Percentiles rank a stretch among this genome's conserved stretches.
Evolutionary conservation across 1,139 yeast genomes (phyloP).

Genomic region (Kodamaea alishanica): DNA sequence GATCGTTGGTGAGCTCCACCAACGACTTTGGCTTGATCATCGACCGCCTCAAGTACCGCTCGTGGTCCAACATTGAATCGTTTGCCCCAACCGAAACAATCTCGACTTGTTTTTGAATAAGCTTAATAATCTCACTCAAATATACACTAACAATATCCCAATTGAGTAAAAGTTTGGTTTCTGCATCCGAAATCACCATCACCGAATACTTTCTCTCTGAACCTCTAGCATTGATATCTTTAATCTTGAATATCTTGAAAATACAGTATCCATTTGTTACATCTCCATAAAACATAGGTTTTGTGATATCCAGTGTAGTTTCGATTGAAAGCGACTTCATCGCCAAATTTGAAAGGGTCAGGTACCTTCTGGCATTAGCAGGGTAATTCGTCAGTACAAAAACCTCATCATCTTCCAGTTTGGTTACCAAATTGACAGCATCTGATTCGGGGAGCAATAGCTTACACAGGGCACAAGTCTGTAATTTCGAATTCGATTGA

Average conservation of each 20-base stretch:
- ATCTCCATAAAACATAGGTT: constrained; percentile 73
- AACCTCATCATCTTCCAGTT: constrained; percentile 5
- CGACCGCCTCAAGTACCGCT: constrained; percentile 51
- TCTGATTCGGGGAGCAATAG: constrained; percentile 42
- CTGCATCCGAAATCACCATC: constrained; percentile 60
- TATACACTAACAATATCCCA: constrained; percentile 58
- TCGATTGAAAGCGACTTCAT: constrained; percentile 72
- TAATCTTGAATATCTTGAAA: constrained; percentile 61
- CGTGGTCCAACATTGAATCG: constrained; percentile 40
- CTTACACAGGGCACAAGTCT: constrained; percentile 58
- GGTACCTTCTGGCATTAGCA: constrained; percentile 46
- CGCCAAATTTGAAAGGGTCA: constrained; percentile 56
- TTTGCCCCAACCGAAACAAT: neutral
- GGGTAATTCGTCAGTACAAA: constrained; percentile 63
- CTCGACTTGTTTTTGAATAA: constrained; percentile 45
- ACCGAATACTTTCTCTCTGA: constrained; percentile 71
- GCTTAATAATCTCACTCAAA: constrained; percentile 47
- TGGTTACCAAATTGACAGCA: constrained; percentile 27
- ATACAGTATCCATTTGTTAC: constrained; percentile 64
- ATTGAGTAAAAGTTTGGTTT: constrained; percentile 46
- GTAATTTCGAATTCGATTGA: constrained; percentile 31
- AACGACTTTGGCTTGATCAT: constrained; percentile 55
- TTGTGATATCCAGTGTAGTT: constrained; percentile 59
- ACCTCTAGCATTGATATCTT: constrained; percentile 72
- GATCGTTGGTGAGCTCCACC: constrained; percentile 58